A percentile compares a stretch with the other conserved stretches of the same genome.
Evolutionary conservation across 176 grass and related monocot species (phyloP).

Genomic region (Ensete glaucum): DNA sequence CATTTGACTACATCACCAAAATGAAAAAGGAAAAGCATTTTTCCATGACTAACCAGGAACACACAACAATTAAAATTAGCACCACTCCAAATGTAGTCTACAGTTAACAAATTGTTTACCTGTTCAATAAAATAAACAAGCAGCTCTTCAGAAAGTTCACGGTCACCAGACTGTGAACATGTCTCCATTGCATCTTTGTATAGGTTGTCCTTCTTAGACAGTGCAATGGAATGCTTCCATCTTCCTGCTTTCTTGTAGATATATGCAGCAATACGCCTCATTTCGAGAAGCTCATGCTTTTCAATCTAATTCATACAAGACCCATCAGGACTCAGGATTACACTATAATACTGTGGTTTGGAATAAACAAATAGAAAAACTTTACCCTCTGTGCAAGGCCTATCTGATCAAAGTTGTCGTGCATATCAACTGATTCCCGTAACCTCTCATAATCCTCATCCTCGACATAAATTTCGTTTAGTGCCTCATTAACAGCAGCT

Average conservation of each 20-base stretch:
- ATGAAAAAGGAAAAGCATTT: too few species aligned
- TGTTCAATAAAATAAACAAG: constrained; percentile 98
- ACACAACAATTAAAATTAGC: too few species aligned
- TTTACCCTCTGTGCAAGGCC: constrained; percentile 94
- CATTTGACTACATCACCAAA: too few species aligned
- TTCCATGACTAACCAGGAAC: neutral
- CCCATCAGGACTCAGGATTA: neutral
- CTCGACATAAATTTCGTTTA: constrained; percentile 94
- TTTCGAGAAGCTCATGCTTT: constrained; percentile 96
- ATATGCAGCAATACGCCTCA: constrained; percentile 96
- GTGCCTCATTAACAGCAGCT: constrained; percentile 83
- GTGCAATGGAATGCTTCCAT: constrained; percentile 92
- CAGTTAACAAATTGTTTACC: constrained; percentile 25
- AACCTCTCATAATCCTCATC: constrained; percentile 93
- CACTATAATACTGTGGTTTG: too few species aligned
- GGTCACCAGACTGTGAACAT: constrained; percentile 89
- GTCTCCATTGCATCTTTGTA: constrained; percentile 99
- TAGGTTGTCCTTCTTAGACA: constrained; percentile 94
- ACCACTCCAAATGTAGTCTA: too few species aligned
- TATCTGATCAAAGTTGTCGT: constrained; percentile 98
- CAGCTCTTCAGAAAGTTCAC: constrained; percentile 82
- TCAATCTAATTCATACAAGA: constrained; percentile 53
- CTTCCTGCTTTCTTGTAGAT: constrained; percentile 98
- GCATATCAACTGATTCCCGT: constrained; percentile 92
- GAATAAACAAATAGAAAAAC: neutral